These are phyloP conservation scores for Syzygium jambos DNA, from an alignment of 345 rosid species.

Conservation along the genomic window DNA sequence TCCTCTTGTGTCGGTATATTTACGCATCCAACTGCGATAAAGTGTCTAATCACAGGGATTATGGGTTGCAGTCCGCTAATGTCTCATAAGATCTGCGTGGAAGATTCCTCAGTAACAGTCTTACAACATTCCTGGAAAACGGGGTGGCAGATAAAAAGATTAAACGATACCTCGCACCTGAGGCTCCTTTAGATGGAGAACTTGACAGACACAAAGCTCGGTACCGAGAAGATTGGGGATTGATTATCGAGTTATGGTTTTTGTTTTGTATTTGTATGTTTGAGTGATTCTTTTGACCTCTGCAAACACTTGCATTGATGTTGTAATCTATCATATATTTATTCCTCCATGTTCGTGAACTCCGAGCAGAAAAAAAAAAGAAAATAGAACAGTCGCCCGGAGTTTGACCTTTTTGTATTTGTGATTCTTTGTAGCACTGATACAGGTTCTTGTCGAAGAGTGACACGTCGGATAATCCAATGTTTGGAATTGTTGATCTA, in stretches of 20 bases:
- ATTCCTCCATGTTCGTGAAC: slow-evolving; percentile 2
- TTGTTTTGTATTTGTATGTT: slow-evolving; percentile 5
- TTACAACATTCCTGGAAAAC: slow-evolving; percentile 74
- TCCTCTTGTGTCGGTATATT: slow-evolving; percentile 62
- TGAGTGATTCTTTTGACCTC: background rate
- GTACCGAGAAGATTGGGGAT: background rate
- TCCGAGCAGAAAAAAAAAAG: background rate
- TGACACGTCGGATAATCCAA: slow-evolving; percentile 2
- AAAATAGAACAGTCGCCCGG: slow-evolving; percentile 10
- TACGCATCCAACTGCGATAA: slow-evolving; percentile 75
- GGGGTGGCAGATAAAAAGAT: slow-evolving; percentile 90
- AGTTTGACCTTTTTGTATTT: slow-evolving; percentile 16
- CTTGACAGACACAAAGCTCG: background rate
- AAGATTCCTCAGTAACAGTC: slow-evolving; percentile 86
- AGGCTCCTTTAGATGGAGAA: slow-evolving; percentile 53
- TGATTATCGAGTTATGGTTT: background rate
- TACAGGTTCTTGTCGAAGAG: slow-evolving; percentile 12
- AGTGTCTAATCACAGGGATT: slow-evolving; percentile 77
- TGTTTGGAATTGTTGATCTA: slow-evolving; percentile 1
- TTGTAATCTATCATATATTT: slow-evolving; percentile 23
- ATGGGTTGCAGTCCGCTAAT: slow-evolving; percentile 73
- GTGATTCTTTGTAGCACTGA: slow-evolving; percentile 26
- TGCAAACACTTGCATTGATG: background rate
- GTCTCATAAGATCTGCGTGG: slow-evolving; percentile 69
- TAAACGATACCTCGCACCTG: slow-evolving; percentile 83